Base-by-base conservation (phyloP, 2,329 filamentous ascomycete genomes). In the Diaporthe velutina region DNA sequence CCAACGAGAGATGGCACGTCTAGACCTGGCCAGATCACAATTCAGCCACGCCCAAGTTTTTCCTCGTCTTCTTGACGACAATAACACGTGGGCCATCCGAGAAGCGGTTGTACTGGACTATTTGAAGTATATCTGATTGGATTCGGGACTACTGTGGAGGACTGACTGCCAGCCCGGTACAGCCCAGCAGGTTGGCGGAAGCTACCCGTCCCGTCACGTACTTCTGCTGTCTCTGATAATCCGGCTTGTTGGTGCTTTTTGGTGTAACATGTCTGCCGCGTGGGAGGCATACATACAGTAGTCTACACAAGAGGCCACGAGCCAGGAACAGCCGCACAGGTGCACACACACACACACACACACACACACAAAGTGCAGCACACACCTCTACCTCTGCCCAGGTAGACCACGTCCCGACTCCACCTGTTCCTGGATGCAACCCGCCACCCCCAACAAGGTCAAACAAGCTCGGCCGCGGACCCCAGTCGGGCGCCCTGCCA, bases 371-470 rank as follows among this genome's bases (percentile, higher is more conserved):
- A 28, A 13, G 52, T 17, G 52, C 22, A 50, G 13, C 25, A 35
- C 33, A 35, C 30, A n/a, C 45, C 13, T 17, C 30, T 33, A 25
- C 60, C 60, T 48, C 40, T 66, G n/a, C 42, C 15, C 19, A 28
- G 57, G 33, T 28, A 28, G n/a, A n/a, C 42, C 61, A 8, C 22
- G 13, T 25, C 40, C 10, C 22, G 8, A 52, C 64, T 67, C 64
- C 64, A 67, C 64, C 64, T 67, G 64, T 67, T 67, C 64, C 64
- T 67, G 64, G 64, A 67, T 67, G 64, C 64, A 67, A 67, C 64
- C 64, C 64, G 64, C 45, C 64, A 45, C 61, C 61, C 33, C 64
- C 30, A 52, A 52, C 64, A 54, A 40, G 64, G 22, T 38, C 33
- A 52, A 67, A 67, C 45, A 67, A 52, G 64, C 64, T 67, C 64